These are phyloP conservation scores for Amborella trichopoda DNA, from an alignment of 164 flowering plant species.

Conservation along the genomic window DNA sequence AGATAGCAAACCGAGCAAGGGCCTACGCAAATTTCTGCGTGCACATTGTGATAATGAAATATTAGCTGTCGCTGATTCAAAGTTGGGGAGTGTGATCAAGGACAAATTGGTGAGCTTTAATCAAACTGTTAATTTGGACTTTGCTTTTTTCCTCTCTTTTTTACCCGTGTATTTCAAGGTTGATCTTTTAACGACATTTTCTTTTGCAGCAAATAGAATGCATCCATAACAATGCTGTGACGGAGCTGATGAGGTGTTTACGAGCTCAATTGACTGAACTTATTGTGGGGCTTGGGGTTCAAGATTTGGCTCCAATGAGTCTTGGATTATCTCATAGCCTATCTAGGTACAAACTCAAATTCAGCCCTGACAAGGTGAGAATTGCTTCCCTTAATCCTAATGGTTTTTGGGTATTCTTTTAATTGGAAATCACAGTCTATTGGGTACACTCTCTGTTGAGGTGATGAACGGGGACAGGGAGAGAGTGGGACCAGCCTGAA, in stretches of 20 bases:
- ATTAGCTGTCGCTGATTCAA: conserved; percentile 81
- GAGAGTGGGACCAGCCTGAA: too few species aligned
- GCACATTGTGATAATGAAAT: conserved; percentile 71
- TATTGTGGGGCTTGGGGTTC: conserved; percentile 68
- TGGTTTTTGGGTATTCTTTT: background rate
- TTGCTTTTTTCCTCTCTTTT: background rate
- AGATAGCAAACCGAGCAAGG: conserved; percentile 83
- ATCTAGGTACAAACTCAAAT: conserved; percentile 89
- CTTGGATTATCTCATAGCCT: conserved; percentile 87
- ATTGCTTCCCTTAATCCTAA: background rate
- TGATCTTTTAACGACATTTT: too few species aligned
- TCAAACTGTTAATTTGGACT: background rate
- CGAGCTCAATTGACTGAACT: conserved; percentile 82
- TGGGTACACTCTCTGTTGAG: too few species aligned
- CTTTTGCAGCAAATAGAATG: conserved; percentile 56
- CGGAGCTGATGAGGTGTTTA: conserved; percentile 94
- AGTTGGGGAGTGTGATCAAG: conserved; percentile 79
- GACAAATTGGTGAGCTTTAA: conserved; percentile 55
- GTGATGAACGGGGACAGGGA: too few species aligned
- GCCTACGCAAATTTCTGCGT: conserved; percentile 71
- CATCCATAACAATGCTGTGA: conserved; percentile 66
- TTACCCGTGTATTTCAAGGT: too few species aligned
- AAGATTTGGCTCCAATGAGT: conserved; percentile 95
- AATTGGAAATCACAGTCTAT: too few species aligned
- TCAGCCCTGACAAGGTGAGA: conserved; percentile 88